Conservation (phyloP, 805 yeast species). For the Candida verbasci region DNA sequence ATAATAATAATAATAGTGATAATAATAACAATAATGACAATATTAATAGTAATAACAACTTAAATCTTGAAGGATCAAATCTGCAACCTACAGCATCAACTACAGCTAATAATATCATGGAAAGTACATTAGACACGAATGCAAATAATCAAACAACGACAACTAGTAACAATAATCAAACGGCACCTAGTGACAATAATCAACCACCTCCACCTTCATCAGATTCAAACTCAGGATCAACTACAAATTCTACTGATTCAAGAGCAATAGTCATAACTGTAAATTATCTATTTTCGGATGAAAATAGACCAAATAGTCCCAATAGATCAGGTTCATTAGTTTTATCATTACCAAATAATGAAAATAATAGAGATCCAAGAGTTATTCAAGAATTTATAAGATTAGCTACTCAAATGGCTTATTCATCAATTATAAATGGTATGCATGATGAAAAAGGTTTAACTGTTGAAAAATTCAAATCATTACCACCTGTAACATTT, state of each 20-base stretch:
- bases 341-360: constrained; percentile 63
- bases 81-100: too few species aligned
- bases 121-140: too few species aligned
- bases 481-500: constrained; percentile 32
- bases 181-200: too few species aligned
- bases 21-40: too few species aligned
- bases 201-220: background rate
- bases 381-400: constrained; percentile 57
- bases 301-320: constrained; percentile 32
- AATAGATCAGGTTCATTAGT: constrained; percentile 55
- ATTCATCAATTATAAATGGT: constrained; percentile 54
- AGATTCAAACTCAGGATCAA: background rate
- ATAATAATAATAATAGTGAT: too few species aligned
- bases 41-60: too few species aligned
- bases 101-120: too few species aligned
- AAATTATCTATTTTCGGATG: constrained; percentile 40
- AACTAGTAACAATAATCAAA: background rate
- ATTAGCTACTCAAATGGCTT: constrained; percentile 67
- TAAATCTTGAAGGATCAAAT: too few species aligned
- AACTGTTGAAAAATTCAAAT: constrained; percentile 47
- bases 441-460: constrained; percentile 50
- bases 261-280: constrained; percentile 39
- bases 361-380: constrained; percentile 54
- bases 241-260: constrained; percentile 2
- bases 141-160: too few species aligned